These are phyloP conservation scores for Globisporangium canariense DNA, from an alignment of 352 stramenopile species.

Conservation along the genomic window DNA sequence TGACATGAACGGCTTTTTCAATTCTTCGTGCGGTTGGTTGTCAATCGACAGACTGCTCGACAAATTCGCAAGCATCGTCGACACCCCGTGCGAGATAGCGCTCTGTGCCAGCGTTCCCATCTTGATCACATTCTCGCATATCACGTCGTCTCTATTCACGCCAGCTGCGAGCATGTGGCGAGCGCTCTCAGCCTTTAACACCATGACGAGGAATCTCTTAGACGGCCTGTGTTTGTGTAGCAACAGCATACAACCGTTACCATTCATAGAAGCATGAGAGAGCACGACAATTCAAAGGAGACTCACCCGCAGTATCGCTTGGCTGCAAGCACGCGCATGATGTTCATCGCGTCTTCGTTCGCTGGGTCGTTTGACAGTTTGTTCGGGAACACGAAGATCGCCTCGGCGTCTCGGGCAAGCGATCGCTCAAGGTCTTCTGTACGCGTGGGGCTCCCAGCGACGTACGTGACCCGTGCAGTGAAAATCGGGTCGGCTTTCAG, in stretches of 20 bases:
- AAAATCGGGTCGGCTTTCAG: slow-evolving; percentile 81
- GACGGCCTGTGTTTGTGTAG: slow-evolving; percentile 25
- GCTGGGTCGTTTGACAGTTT: slow-evolving; percentile 69
- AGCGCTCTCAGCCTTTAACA: slow-evolving; percentile 69
- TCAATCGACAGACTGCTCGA: slow-evolving; percentile 73
- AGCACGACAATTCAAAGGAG: neutral
- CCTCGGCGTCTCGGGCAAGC: slow-evolving; percentile 47
- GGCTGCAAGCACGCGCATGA: slow-evolving; percentile 74
- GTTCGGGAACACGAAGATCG: slow-evolving; percentile 83
- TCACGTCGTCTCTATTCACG: slow-evolving; percentile 73
- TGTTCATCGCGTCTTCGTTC: slow-evolving; percentile 81
- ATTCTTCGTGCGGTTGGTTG: slow-evolving; percentile 18
- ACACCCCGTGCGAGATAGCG: slow-evolving; percentile 65
- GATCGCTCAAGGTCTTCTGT: slow-evolving; percentile 72
- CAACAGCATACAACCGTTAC: neutral
- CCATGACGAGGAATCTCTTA: slow-evolving; percentile 72
- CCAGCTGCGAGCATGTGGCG: slow-evolving; percentile 78
- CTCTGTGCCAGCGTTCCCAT: slow-evolving; percentile 85
- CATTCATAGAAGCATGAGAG: slow-evolving; percentile 5
- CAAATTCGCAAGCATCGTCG: slow-evolving; percentile 84
- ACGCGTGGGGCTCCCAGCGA: slow-evolving; percentile 69
- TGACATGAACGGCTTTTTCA: slow-evolving; percentile 14
- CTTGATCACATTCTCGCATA: slow-evolving; percentile 88
- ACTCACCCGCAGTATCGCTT: slow-evolving; percentile 72
- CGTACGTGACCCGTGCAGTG: slow-evolving; percentile 70